phyloP scores from a whole-genome alignment of 2,329 filamentous ascomycete species.

The Ophiosphaerella herpotricha region DNA sequence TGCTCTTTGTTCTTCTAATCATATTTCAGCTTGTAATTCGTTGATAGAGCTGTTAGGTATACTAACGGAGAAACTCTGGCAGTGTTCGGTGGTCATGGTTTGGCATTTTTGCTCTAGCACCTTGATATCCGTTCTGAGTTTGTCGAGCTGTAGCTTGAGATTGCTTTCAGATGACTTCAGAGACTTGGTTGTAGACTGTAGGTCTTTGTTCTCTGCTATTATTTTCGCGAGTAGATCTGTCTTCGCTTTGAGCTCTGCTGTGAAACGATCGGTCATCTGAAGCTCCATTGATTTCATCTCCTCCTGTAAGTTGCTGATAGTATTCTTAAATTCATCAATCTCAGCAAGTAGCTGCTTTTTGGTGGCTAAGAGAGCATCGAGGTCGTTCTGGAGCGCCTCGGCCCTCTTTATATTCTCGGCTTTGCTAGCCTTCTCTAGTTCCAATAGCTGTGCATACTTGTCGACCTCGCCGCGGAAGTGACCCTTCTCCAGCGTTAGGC shows the following conservation, averaged over 20 bases:
- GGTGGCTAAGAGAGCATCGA: slow-evolving; percentile 13
- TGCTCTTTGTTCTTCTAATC: slow-evolving; percentile 20
- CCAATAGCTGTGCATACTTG: slow-evolving; percentile 18
- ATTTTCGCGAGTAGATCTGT: slow-evolving; percentile 25
- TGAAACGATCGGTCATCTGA: slow-evolving; percentile 16
- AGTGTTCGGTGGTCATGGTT: slow-evolving; percentile 26
- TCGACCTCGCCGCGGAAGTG: slow-evolving; percentile 32
- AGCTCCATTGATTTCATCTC: slow-evolving; percentile 21
- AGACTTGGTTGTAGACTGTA: slow-evolving; percentile 16
- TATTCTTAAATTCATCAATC: slow-evolving; percentile 18
- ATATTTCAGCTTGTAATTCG: not conserved
- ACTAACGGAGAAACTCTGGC: slow-evolving; percentile 24
- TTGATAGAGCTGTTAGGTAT: not conserved
- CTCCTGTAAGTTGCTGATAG: slow-evolving; percentile 14
- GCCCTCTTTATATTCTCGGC: slow-evolving; percentile 10
- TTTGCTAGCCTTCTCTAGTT: slow-evolving; percentile 10
- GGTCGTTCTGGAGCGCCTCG: slow-evolving; percentile 20
- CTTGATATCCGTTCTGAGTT: slow-evolving; percentile 22
- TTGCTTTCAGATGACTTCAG: slow-evolving; percentile 16
- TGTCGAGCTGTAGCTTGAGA: slow-evolving; percentile 21
- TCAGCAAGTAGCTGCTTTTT: slow-evolving; percentile 24
- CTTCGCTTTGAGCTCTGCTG: slow-evolving; percentile 20
- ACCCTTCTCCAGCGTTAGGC: slow-evolving; percentile 36
- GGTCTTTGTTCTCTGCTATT: slow-evolving; percentile 17
- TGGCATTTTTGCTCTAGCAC: slow-evolving; percentile 24